Conservation (phyloP, 2,329 filamentous ascomycete genomes). For the Aureobasidium sp. region DNA sequence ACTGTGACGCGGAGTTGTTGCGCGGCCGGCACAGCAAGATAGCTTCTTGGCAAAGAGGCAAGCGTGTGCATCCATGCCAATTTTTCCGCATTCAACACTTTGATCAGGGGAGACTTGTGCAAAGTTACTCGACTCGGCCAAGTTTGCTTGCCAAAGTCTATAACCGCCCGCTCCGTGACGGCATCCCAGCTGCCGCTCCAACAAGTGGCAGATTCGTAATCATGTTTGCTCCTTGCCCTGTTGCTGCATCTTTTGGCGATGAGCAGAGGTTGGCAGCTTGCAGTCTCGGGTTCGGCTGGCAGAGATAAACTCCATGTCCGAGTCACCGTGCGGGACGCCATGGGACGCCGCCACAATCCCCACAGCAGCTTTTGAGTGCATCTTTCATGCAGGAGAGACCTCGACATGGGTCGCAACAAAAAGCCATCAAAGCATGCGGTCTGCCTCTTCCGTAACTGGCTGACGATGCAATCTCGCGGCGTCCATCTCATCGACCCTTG, state of each 20-base stretch:
- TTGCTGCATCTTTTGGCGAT: not conserved
- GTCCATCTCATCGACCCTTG: not conserved
- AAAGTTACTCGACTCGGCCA: not conserved
- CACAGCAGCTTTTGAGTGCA: not conserved
- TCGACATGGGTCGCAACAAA: not conserved
- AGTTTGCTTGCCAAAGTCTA: not conserved
- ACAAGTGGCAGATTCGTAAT: not conserved
- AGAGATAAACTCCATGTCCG: slow-evolving; percentile 1
- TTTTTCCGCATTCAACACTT: not conserved
- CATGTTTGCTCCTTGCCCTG: not conserved
- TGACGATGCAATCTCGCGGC: not conserved
- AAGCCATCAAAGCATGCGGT: not conserved
- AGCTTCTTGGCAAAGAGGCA: slow-evolving; percentile 2
- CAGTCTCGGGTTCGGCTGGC: not conserved
- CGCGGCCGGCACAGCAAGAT: not conserved
- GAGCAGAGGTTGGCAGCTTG: slow-evolving; percentile 6
- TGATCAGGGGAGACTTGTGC: not conserved
- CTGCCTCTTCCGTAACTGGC: not conserved
- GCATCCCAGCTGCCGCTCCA: not conserved
- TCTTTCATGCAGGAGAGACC: slow-evolving; percentile 5
- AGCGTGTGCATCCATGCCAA: not conserved
- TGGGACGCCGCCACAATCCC: not conserved
- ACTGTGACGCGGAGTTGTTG: slow-evolving; percentile 8
- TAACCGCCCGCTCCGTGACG: not conserved
- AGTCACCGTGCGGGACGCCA: not conserved